Conservation (phyloP, 2,329 filamentous ascomycete genomes). For the Verticillium isaacii region DNA sequence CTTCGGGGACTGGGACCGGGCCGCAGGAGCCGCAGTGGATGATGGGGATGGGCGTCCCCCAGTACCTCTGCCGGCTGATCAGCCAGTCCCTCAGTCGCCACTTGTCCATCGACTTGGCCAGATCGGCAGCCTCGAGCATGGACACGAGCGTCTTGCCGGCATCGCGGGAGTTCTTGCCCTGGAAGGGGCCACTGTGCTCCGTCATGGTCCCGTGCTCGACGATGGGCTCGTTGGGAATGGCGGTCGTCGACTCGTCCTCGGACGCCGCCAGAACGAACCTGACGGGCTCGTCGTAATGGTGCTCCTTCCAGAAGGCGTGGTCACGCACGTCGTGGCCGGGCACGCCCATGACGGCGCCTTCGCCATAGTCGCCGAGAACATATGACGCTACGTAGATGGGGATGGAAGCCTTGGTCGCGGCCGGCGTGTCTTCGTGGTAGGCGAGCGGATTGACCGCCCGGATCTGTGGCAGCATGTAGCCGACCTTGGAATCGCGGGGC, state of each 20-base stretch:
- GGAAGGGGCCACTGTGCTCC: slow-evolving; percentile 58
- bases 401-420: slow-evolving; percentile 50
- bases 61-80: slow-evolving; percentile 87
- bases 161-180: slow-evolving; percentile 57
- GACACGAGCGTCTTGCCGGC: slow-evolving; percentile 57
- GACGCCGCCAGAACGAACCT: slow-evolving; percentile 56
- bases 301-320: slow-evolving; percentile 72
- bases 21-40: slow-evolving; percentile 77
- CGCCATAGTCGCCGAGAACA: slow-evolving; percentile 79
- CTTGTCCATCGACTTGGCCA: slow-evolving; percentile 61
- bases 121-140: slow-evolving; percentile 46
- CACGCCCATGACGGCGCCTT: slow-evolving; percentile 88
- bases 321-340: slow-evolving; percentile 80
- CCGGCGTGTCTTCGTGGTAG: slow-evolving; percentile 44
- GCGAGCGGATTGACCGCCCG: slow-evolving; percentile 63
- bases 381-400: slow-evolving; percentile 82
- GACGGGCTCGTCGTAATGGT: slow-evolving; percentile 56
- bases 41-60: slow-evolving; percentile 87
- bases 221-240: slow-evolving; percentile 48
- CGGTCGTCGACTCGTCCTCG: slow-evolving; percentile 40
- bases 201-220: slow-evolving; percentile 65
- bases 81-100: slow-evolving; percentile 88
- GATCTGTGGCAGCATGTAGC: slow-evolving; percentile 61
- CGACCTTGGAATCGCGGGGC: slow-evolving; percentile 55
- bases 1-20: slow-evolving; percentile 69